Evolutionary conservation across 176 grass and related monocot genomes (phyloP).

Genomic region (Carex littledalei): DNA sequence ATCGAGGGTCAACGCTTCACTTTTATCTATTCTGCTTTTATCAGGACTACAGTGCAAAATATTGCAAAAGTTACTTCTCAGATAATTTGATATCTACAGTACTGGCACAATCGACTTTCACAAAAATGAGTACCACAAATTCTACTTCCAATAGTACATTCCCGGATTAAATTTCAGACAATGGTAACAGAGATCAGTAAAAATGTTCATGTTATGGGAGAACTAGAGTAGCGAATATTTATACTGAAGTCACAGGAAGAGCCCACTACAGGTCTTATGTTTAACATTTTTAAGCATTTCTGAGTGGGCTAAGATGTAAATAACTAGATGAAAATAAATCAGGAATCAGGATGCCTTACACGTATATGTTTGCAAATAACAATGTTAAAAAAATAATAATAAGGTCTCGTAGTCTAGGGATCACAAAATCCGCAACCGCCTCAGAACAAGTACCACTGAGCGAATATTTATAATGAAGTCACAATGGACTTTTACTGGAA

Average conservation of each 20-base stretch:
- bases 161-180: background rate
- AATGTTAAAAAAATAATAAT: too few relatives aligned
- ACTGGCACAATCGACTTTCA: background rate
- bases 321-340: background rate
- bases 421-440: too few relatives aligned
- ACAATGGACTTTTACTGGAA: too few relatives aligned
- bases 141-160: background rate
- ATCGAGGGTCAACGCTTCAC: slow-evolving; percentile 73
- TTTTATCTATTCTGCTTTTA: slow-evolving; percentile 71
- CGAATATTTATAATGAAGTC: too few relatives aligned
- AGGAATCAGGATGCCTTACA: too few relatives aligned
- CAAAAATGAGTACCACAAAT: background rate
- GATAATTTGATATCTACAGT: background rate
- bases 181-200: background rate
- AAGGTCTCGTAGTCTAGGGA: too few relatives aligned
- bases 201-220: background rate
- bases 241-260: background rate
- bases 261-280: background rate
- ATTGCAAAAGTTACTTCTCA: background rate
- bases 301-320: too few relatives aligned
- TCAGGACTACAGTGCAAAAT: slow-evolving; percentile 32
- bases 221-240: background rate
- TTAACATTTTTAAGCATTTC: too few relatives aligned
- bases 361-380: too few relatives aligned
- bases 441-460: too few relatives aligned